Evolutionary conservation across 768 basidiomycete genomes (phyloP).

Genomic region (Lyophyllum atratum): DNA sequence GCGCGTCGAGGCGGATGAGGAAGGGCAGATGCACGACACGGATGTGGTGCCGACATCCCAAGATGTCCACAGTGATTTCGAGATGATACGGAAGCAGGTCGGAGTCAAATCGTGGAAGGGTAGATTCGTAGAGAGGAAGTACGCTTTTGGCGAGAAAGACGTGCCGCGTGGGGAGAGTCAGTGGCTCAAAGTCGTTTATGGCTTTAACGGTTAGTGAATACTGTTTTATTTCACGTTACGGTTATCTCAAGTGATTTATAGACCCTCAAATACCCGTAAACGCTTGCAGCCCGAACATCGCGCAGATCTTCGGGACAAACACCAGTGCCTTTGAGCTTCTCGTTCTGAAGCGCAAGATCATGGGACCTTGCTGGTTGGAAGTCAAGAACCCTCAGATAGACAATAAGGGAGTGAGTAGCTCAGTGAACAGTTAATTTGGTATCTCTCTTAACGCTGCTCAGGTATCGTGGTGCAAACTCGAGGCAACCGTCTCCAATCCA

Average conservation of each 20-base stretch:
- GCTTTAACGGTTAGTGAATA: conserved; percentile 69
- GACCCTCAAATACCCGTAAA: conserved; percentile 75
- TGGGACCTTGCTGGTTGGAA: conserved; percentile 98
- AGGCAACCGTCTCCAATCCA: conserved; percentile 80
- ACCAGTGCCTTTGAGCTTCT: conserved; percentile 92
- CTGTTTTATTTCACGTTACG: background rate
- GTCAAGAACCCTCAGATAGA: conserved; percentile 78
- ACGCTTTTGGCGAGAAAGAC: conserved; percentile 87
- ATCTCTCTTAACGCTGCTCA: conserved; percentile 28
- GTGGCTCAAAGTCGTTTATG: conserved; percentile 95
- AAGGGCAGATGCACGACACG: conserved; percentile 66
- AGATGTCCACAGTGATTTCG: conserved; percentile 85
- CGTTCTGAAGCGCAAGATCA: conserved; percentile 94
- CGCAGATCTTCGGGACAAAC: conserved; percentile 86
- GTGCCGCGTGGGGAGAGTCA: conserved; percentile 77
- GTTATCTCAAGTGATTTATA: conserved; percentile 27
- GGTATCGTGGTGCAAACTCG: conserved; percentile 98
- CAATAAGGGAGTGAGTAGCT: conserved; percentile 68
- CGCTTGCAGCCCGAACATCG: conserved; percentile 81
- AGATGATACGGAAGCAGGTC: conserved; percentile 68
- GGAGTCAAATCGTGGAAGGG: conserved; percentile 77
- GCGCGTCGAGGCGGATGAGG: conserved; percentile 57
- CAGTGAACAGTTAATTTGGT: conserved; percentile 1
- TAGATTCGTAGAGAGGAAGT: conserved; percentile 87
- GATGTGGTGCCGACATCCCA: conserved; percentile 69